Base-by-base conservation (phyloP, 192 early-diverging fungal genomes). In the Mortierella alpina region DNA sequence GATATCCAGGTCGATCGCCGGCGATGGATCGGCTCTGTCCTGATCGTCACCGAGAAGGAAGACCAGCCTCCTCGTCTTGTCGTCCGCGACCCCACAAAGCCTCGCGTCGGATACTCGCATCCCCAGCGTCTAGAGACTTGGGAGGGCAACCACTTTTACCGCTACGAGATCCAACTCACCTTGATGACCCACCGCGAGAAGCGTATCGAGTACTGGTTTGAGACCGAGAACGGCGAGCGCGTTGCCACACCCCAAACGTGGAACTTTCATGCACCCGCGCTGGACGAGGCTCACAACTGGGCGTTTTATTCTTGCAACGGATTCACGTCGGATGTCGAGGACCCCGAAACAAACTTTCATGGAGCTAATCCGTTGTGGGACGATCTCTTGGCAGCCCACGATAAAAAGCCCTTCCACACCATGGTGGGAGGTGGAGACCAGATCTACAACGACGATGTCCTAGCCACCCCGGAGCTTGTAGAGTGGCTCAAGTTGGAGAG, bases 401-500 rank as follows among this genome's bases (percentile, higher is more conserved):
- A 84, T 6, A 60, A 70, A 11, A 72, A 82, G 58, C 91, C 91
- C 7, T 90, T 92, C 83, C 92, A 93, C 61, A 86, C 90, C 10
- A 86, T 92, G 77, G 76, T 93, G 44, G 91, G 92, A 48, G 92
- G 92, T 39, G 92, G 92, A 58, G 92, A 93, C 76, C 92, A 93
- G 75, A 83, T 93, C 47, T 93, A 93, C 62, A 75, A 88, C 31
- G 92, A 93, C 31, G 76, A 79, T 62, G 76, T 79, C 3, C 49
- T 79, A 14, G 76, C 63, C 9, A 67, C 59, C 6, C 76, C 76
- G 6, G 76, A 79, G 76, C 71, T 79, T 57, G 51, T 55, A 3
- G 76, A 79, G 53, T 79, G 76, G 76, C 42, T 79, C 39, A 45
- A 18, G 5, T 47, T 79, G 63, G 63, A 66, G 60, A 83, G 89